Percentiles rank a stretch among this genome's conserved stretches.
phyloP scores from a whole-genome alignment of 345 rosid genomes.

The Clausena lansium region DNA sequence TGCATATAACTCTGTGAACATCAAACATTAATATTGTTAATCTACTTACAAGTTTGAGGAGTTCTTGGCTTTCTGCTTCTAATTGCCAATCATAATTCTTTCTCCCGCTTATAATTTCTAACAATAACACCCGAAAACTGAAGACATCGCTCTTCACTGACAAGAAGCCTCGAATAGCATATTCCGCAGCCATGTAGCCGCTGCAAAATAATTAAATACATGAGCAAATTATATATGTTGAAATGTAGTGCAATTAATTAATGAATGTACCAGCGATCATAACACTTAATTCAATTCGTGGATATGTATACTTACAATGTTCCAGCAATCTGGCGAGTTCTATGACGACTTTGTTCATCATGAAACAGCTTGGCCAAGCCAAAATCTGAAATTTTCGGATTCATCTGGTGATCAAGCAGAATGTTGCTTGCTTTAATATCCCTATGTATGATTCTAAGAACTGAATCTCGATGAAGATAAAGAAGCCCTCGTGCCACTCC shows the following conservation, averaged over 20 bases:
- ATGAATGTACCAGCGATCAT: background rate
- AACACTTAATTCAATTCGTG: too few species aligned
- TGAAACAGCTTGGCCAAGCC: background rate
- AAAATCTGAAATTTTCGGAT: slow-evolving; percentile 1
- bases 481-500: slow-evolving; percentile 10
- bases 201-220: background rate
- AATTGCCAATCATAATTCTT: slow-evolving; percentile 3
- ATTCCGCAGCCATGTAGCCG: slow-evolving; percentile 10
- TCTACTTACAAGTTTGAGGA: background rate
- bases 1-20: background rate
- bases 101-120: slow-evolving; percentile 11
- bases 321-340: background rate
- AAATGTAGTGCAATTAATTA: background rate
- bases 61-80: background rate
- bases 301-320: background rate
- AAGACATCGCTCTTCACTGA: slow-evolving; percentile 4
- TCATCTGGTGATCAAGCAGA: background rate
- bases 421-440: slow-evolving; percentile 14
- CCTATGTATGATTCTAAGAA: background rate
- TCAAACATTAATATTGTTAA: too few species aligned
- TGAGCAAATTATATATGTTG: background rate
- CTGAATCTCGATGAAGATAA: background rate
- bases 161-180: background rate
- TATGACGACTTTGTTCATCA: slow-evolving; percentile 6
- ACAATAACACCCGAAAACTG: background rate